Percentiles rank a stretch among this genome's conserved stretches.
Conservation (phyloP, 768 basidiomycete species). For the Calvatia gigantea region DNA sequence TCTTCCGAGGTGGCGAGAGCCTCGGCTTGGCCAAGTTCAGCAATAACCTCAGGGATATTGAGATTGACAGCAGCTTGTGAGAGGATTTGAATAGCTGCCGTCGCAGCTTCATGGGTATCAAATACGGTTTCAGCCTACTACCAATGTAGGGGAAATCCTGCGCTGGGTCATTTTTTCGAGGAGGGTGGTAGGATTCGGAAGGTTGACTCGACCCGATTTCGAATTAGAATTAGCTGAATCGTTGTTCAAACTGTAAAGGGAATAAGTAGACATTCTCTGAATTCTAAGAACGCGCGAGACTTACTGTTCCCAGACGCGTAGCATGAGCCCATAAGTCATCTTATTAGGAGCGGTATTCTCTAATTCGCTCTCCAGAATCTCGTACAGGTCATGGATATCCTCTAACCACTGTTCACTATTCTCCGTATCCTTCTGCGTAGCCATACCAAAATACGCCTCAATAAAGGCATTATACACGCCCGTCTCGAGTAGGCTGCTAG, state of each 20-base stretch:
- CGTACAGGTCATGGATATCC: constrained; percentile 58
- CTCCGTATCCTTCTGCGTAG: constrained; percentile 39
- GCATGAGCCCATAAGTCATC: constrained; percentile 66
- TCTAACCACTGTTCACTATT: constrained; percentile 56
- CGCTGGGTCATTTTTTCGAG: constrained; percentile 45
- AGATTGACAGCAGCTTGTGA: constrained; percentile 46
- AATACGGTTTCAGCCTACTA: constrained; percentile 60
- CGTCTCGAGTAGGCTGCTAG: constrained; percentile 33
- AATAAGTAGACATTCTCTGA: background rate
- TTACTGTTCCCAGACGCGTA: constrained; percentile 55
- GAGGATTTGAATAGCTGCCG: constrained; percentile 49
- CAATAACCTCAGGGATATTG: constrained; percentile 12
- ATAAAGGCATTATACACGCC: constrained; percentile 68
- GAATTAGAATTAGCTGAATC: constrained; percentile 23
- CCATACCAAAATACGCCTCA: constrained; percentile 60
- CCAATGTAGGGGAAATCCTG: constrained; percentile 43
- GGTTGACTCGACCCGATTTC: constrained; percentile 14
- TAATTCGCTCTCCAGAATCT: constrained; percentile 44
- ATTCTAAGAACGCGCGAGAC: constrained; percentile 16
- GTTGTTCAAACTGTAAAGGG: constrained; percentile 31
- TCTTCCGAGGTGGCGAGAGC: constrained; percentile 38
- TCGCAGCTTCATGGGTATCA: constrained; percentile 50
- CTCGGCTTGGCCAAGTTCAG: constrained; percentile 34
- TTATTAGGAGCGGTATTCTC: constrained; percentile 50
- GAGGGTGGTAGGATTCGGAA: constrained; percentile 27